Evolutionary conservation across 2,329 filamentous ascomycete genomes (phyloP).

Genomic region (Orbilia blumenaviensis): DNA sequence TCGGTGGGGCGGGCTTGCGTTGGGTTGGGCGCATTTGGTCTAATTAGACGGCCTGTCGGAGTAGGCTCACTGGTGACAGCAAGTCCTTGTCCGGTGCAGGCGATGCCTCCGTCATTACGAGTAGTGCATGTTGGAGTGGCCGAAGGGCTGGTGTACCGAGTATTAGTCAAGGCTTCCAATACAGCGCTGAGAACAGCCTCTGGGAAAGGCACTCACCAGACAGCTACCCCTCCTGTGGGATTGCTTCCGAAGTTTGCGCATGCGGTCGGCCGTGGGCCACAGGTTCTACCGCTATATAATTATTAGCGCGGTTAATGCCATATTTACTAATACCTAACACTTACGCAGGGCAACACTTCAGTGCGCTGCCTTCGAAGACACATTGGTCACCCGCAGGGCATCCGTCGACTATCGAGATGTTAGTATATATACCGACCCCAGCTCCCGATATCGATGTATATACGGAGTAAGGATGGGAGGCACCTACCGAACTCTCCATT

Average conservation of each 20-base stretch:
- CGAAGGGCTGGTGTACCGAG: slow-evolving; percentile 10
- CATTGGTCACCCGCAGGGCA: slow-evolving; percentile 39
- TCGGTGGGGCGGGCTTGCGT: no score
- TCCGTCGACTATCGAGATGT: slow-evolving; percentile 29
- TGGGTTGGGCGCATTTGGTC: background rate
- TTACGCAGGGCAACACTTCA: slow-evolving; percentile 42
- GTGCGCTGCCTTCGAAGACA: background rate
- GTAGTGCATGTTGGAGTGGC: slow-evolving; percentile 31
- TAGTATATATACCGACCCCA: no score
- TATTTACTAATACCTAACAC: background rate
- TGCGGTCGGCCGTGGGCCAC: slow-evolving; percentile 27
- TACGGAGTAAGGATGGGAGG: background rate
- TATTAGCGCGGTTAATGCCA: no score
- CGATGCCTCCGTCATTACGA: slow-evolving; percentile 24
- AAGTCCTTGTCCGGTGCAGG: slow-evolving; percentile 16
- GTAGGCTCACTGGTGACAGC: background rate
- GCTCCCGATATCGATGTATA: background rate
- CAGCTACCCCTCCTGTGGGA: background rate
- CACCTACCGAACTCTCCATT: slow-evolving; percentile 22
- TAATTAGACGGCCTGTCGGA: background rate
- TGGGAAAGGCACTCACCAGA: slow-evolving; percentile 10
- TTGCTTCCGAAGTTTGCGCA: slow-evolving; percentile 21
- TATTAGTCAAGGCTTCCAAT: background rate
- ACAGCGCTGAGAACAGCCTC: background rate
- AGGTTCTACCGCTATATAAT: slow-evolving; percentile 9